Percentiles rank a stretch among this genome's conserved stretches.
phyloP scores from a whole-genome alignment of 75 land plant genomes.

The Pseudotsuga menziesii region DNA sequence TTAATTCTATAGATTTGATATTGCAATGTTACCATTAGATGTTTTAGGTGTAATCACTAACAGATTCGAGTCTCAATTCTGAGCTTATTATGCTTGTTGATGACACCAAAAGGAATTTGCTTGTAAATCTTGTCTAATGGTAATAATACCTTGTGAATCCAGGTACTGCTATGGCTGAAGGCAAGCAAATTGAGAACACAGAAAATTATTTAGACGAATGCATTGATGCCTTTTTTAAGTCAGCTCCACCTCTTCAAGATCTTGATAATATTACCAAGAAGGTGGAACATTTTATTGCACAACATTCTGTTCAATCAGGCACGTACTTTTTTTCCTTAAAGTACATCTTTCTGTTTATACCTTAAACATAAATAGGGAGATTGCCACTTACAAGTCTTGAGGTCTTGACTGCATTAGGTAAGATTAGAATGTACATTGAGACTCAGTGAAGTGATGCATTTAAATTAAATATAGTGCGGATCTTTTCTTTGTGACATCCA shows the following conservation, averaged over 20 bases:
- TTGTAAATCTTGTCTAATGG: not conserved
- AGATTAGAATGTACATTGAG: constrained; percentile 3
- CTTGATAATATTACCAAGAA: constrained; percentile 18
- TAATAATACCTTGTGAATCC: not conserved
- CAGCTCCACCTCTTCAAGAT: constrained; percentile 76
- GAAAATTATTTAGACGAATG: constrained; percentile 3
- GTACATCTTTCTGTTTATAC: not conserved
- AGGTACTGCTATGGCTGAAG: not conserved
- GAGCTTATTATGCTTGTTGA: not conserved
- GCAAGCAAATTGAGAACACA: not conserved
- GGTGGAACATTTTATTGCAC: constrained; percentile 44
- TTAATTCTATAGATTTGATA: no score
- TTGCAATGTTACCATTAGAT: no score
- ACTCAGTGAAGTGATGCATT: constrained; percentile 13
- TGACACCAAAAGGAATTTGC: not conserved
- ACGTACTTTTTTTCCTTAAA: constrained; percentile 1
- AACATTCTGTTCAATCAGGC: constrained; percentile 11
- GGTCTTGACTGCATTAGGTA: not conserved
- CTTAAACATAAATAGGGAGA: not conserved
- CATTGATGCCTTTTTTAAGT: constrained; percentile 59
- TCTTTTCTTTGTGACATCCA: constrained; percentile 6
- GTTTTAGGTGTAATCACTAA: no score
- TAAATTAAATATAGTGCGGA: not conserved
- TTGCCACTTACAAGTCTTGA: no score
- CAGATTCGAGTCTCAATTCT: no score